Evolutionary conservation across 768 basidiomycete species (phyloP), one percentile per base, ranked within the genome.

Genomic region (Leccinellum luteum): DNA sequence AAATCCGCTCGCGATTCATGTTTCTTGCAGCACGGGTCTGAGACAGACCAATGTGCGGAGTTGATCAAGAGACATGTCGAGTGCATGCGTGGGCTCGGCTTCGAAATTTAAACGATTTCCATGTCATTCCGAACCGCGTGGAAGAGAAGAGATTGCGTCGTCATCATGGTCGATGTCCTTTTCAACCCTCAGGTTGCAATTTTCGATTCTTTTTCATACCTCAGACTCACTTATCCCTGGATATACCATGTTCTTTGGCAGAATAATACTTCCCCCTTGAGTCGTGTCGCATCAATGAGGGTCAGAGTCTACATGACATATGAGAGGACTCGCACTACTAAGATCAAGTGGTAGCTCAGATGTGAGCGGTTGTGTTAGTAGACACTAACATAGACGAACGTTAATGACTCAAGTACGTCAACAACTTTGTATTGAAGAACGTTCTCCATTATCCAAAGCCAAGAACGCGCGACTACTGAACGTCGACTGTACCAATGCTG

Each of bases 1-100:
- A 98, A 98, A 73, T 83, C 87, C 2, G 81, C 81, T n/a, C 83
- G 97, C 13, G 97, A 99, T 73, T 87, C 94, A 62, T 99, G 97
- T 74, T 98, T 97, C 79, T 78, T 98, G 59, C 82, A 84, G 56
- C 67, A 80, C 4, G 73, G 79, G 21, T 82, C 84, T 57, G 89
- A 89, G 6, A 80, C 83, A 56, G 87, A 87, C 57, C 86, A 89
- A 69, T 99, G 97, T 77, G 85, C 79, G 66, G 84, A 89, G 51
- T 75, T 94, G 48, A 82, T 99, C 4, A 81, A 85, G 66, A 82
- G 79, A 57, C 96, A 98, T 64, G 77, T 93, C 51, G 83, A 87
- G 13, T 99, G 97, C 78, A 99, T 99, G 97, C 81, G 86, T 38
- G 76, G 81, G 15, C 82, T 92, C 50, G 96, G 96, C 12, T 98